Evolutionary conservation across 2,329 filamentous ascomycete genomes (phyloP), one percentile per base, ranked within the genome.

Genomic region (Aspergillus transmontanensis): DNA sequence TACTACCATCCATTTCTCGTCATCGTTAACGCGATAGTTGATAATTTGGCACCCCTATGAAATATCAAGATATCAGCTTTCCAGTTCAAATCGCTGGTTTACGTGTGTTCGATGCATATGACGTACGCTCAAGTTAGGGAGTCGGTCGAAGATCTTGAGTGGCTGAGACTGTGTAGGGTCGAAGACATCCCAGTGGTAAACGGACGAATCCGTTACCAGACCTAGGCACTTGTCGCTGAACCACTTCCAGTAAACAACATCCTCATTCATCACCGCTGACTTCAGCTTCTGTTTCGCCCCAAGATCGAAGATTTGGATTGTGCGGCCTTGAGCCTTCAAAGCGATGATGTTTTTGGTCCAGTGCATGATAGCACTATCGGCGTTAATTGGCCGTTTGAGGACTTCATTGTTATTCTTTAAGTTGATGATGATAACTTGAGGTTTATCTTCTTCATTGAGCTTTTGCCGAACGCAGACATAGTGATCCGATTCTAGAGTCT

Each of bases 331-430:
- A 56, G 95, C 94, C 83, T 96, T 97, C 71, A 99, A 87, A 67
- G 96, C 95, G 75, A 99, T 98, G 78, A 99, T 92, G 80, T 97
- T 93, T 78, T 90, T 92, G 72, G 87, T 90, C 92, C 93, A 97
- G 87, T 99, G 95, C 95, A 99, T 98, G 78, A 99, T 97, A 73
- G 96, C 95, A 87, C 94, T 98, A 83, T 99, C 95, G 75, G 95
- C 95, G 85, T 97, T 98, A 85, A 99, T 99, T 56, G 94, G 93
- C 77, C 94, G 89, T 75, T 92, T 90, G 72, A 93, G 95, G 79
- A 97, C 89, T 84, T 95, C 94, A 87, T 97, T 97, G 83, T 89
- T 89, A 82, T 97, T 96, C 82, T 98, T 97, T 77, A 99, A 90
- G 81, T 99, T 92, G 82, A 99, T 85, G 79, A 99, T 99, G 81